Evolutionary conservation across 176 grass and related monocot genomes (phyloP).

Genomic region (Bolboschoenus planiculmis): DNA sequence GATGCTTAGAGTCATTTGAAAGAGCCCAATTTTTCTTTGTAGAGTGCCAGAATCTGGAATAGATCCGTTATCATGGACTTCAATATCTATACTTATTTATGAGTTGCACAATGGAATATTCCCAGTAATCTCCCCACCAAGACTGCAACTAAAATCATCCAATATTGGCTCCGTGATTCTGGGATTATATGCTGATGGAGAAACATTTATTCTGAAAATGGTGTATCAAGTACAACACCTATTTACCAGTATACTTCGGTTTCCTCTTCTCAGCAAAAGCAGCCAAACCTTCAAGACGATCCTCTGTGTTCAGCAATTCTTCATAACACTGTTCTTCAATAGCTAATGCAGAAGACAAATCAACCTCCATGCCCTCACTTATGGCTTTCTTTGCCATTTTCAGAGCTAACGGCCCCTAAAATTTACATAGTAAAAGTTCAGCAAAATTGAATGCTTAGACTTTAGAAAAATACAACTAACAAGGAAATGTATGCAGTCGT

Average conservation of each 20-base stretch:
- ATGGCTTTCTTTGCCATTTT: slow-evolving; percentile 93
- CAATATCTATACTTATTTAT: not conserved
- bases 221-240: not conserved
- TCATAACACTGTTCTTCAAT: slow-evolving; percentile 84
- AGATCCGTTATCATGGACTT: not conserved
- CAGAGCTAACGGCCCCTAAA: slow-evolving; percentile 74
- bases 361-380: slow-evolving; percentile 51
- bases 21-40: not conserved
- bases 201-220: not conserved
- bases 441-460: not conserved
- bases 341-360: slow-evolving; percentile 35
- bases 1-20: not conserved
- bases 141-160: not conserved
- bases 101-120: not conserved
- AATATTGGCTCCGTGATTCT: not conserved
- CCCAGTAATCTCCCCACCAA: not conserved
- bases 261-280: slow-evolving; percentile 93
- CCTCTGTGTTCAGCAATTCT: slow-evolving; percentile 57
- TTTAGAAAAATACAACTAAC: slow-evolving; percentile 1
- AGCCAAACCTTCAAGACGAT: slow-evolving; percentile 78
- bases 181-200: not conserved
- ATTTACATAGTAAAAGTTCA: slow-evolving; percentile 5
- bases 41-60: not conserved
- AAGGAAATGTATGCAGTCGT: not conserved
- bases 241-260: slow-evolving; percentile 67